Evolutionary conservation across 257 asterid genomes (phyloP), one percentile per base, ranked within the genome.

Genomic region (Salvia miltiorrhiza): DNA sequence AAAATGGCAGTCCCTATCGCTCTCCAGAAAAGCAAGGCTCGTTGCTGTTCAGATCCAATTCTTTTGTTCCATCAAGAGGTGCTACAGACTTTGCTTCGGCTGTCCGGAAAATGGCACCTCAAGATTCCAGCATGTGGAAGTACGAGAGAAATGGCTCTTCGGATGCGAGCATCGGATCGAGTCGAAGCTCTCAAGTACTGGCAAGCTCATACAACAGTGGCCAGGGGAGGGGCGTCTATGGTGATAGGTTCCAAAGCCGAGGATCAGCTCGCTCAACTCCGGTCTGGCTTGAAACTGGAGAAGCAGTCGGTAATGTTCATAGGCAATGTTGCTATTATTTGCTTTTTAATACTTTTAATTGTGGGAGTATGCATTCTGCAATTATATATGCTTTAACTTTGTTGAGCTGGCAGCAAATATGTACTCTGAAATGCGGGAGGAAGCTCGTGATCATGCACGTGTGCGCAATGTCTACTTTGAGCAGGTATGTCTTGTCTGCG

Each of bases 371-470:
- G 33, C 55, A 66, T 70, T 73, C 32, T 78, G 74, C 79, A 19
- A 52, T 73, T 75, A 61, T 74, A 71, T 74, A 32, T 83, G 79
- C 87, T 83, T 83, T 86, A 79, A 83, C 84, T 52, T 83, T 79
- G 68, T 87, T 84, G 90, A 76, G 79, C 76, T 86, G 82, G 86
- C 98, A 92, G 98, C 92, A 58, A 89, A 85, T 79, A 84, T 94
- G 84, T 94, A 94, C 70, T 79, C 98, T 77, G 99, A 91, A 65
- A 89, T 82, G 92, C 87, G 96, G 80, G 99, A 90, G 81, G 99
- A 90, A 67, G 97, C 99, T 78, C 95, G 96, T 62, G 99, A 88
- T 75, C 97, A 94, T 84, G 99, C 98, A 74, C 94, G 97, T 56
- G 74, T 87, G 33, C 96, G 97, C 52, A 94, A 94, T 82, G 91